Percentiles rank a stretch among this genome's conserved stretches.
phyloP scores from a whole-genome alignment of 1,139 yeast species.

The Yamadazyma atmosphaerica region DNA sequence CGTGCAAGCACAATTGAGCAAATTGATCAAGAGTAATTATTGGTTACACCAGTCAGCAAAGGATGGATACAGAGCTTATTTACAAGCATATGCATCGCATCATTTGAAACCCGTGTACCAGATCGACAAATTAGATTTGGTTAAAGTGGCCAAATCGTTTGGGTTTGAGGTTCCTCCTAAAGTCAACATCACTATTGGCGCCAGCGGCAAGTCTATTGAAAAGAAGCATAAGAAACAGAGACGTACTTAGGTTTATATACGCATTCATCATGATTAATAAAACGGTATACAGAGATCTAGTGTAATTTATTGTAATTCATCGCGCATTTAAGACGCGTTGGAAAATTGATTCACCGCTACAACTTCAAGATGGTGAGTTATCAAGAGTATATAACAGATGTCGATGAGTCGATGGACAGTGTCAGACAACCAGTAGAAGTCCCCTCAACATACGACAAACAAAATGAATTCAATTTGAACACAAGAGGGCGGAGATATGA shows the following conservation, averaged over 20 bases:
- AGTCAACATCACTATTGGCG: slow-evolving; percentile 93
- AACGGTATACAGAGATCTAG: no score
- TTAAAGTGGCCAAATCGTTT: slow-evolving; percentile 91
- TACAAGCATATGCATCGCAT: slow-evolving; percentile 97
- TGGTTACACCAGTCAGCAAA: slow-evolving; percentile 95
- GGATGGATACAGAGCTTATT: slow-evolving; percentile 94
- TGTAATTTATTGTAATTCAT: no score
- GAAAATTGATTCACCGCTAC: neutral
- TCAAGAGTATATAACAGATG: slow-evolving; percentile 9
- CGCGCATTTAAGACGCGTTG: no score
- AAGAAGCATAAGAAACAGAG: slow-evolving; percentile 52
- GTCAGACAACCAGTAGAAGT: neutral
- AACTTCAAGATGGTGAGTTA: slow-evolving; percentile 4
- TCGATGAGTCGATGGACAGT: neutral
- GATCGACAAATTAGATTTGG: slow-evolving; percentile 90
- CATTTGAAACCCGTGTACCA: slow-evolving; percentile 94
- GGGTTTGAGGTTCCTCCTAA: slow-evolving; percentile 97
- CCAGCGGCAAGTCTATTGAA: slow-evolving; percentile 70
- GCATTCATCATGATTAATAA: no score
- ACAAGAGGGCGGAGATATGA: slow-evolving; percentile 51
- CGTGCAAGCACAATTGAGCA: slow-evolving; percentile 90
- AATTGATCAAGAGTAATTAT: slow-evolving; percentile 86
- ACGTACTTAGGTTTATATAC: slow-evolving; percentile 24
- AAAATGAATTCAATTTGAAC: slow-evolving; percentile 19
- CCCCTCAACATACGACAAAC: slow-evolving; percentile 15